Conservation (phyloP, 257 asterid species). For the Solanum appendiculatum region DNA sequence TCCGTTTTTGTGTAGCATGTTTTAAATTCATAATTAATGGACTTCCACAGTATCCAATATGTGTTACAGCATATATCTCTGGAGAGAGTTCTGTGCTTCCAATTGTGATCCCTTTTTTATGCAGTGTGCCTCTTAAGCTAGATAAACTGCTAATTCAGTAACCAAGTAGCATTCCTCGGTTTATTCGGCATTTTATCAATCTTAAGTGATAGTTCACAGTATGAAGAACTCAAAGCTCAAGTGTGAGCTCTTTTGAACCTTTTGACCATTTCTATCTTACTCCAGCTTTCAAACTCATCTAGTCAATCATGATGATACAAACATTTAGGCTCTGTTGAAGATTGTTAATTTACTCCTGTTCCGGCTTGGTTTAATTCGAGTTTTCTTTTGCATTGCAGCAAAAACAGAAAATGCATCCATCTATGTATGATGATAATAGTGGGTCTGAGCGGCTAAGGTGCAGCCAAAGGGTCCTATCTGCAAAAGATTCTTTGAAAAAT, state of each 20-base stretch:
- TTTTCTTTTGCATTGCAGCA: slow-evolving; percentile 35
- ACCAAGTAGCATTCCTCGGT: not conserved
- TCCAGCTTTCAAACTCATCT: not conserved
- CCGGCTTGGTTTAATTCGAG: slow-evolving; percentile 8
- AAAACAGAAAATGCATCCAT: slow-evolving; percentile 80
- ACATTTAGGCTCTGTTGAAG: not conserved
- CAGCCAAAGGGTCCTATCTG: slow-evolving; percentile 57
- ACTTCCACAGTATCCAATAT: not conserved
- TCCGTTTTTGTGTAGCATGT: not conserved
- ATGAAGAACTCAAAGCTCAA: not conserved
- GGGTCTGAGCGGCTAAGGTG: slow-evolving; percentile 44
- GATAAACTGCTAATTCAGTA: not conserved
- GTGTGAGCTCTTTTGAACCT: not conserved
- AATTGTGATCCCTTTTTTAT: not conserved
- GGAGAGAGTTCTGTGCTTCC: not conserved
- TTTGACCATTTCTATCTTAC: not conserved
- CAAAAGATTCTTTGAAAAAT: slow-evolving; percentile 42
- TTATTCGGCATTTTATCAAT: not conserved
- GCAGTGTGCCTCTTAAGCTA: not conserved
- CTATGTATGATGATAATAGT: slow-evolving; percentile 54
- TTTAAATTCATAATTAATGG: not conserved
- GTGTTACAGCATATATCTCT: not conserved
- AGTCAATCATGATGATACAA: not conserved
- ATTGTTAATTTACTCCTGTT: not conserved
- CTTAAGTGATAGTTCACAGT: not conserved